These are phyloP conservation scores for Penicillium carneum DNA, from an alignment of 2,329 filamentous ascomycete species.

Conservation along the genomic window DNA sequence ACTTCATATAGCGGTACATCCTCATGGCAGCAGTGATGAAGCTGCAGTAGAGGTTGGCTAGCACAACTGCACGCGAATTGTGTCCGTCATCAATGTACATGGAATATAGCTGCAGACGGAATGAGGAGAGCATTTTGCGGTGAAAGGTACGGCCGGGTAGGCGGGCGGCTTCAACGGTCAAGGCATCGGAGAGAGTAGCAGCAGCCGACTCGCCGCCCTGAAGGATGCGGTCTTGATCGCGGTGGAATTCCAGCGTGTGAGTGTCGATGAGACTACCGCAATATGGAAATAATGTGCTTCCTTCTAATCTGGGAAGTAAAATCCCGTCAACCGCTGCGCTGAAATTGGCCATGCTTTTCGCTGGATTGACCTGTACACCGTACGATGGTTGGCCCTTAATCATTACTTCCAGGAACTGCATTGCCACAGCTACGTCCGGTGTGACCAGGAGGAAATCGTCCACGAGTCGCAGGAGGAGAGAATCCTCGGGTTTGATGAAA, in stretches of 20 bases:
- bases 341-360: constrained; percentile 88
- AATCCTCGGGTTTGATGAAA: constrained; percentile 69
- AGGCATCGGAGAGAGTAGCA: constrained; percentile 68
- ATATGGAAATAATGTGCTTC: constrained; percentile 73
- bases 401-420: constrained; percentile 79
- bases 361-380: constrained; percentile 76
- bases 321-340: constrained; percentile 64
- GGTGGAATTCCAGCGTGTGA: constrained; percentile 74
- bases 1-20: constrained; percentile 66
- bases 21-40: constrained; percentile 82
- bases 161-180: constrained; percentile 79
- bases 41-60: constrained; percentile 75
- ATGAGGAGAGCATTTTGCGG: constrained; percentile 74
- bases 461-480: constrained; percentile 79
- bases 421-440: constrained; percentile 69
- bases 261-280: constrained; percentile 83
- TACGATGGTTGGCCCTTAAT: constrained; percentile 78
- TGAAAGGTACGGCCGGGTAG: constrained; percentile 78
- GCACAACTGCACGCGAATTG: constrained; percentile 73
- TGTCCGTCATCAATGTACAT: constrained; percentile 65
- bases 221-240: constrained; percentile 64
- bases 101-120: constrained; percentile 81
- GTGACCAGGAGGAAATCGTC: constrained; percentile 95
- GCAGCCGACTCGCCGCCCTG: constrained; percentile 60
- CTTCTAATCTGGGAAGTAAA: constrained; percentile 60